phyloP scores from a whole-genome alignment of 2,329 filamentous ascomycete genomes.

The Trichoderma polysporum region DNA sequence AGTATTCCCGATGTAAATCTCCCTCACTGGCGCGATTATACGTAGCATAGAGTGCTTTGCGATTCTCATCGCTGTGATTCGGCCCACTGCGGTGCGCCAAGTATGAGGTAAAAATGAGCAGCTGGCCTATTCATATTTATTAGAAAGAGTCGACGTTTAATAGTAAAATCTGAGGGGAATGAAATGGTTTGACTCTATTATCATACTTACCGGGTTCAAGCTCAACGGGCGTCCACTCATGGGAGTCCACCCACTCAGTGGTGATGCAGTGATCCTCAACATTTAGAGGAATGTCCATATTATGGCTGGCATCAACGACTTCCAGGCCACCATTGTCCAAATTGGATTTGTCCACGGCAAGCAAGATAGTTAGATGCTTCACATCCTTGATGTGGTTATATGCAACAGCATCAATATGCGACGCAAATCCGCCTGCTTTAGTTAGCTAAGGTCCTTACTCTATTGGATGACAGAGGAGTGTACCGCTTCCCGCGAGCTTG shows the following conservation, averaged over 20 bases:
- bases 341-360: background rate
- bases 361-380: slow-evolving; percentile 1
- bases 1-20: background rate
- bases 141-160: background rate
- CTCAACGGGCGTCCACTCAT: slow-evolving; percentile 7
- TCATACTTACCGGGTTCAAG: background rate
- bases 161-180: accelerated
- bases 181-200: too few species aligned
- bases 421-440: background rate
- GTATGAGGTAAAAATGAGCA: slow-evolving; percentile 8
- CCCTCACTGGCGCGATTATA: background rate
- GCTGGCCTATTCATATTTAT: background rate
- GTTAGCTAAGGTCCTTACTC: background rate
- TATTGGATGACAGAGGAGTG: background rate
- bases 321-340: background rate
- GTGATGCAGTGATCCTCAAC: background rate
- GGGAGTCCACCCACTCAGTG: background rate
- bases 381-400: slow-evolving; percentile 8
- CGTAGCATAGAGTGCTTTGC: slow-evolving; percentile 8
- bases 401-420: slow-evolving; percentile 3
- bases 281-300: slow-evolving; percentile 3
- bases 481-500: slow-evolving; percentile 1
- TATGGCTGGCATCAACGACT: slow-evolving; percentile 4
- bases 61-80: background rate
- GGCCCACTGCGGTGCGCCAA: slow-evolving; percentile 2